Evolutionary conservation across 169 alveolate genomes (phyloP).

Genomic region (Theileria luwenshuni): DNA sequence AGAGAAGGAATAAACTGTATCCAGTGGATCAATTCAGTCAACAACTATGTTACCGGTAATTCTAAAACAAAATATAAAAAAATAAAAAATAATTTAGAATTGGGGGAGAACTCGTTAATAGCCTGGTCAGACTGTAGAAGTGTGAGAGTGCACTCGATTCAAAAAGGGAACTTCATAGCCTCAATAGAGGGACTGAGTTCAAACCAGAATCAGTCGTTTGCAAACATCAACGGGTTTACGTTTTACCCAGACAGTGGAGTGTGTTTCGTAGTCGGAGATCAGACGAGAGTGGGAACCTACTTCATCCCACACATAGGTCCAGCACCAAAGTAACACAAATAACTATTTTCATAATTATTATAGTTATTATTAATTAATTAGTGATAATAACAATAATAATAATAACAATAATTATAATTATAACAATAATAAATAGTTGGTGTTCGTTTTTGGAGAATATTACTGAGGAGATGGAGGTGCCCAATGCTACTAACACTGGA

Average conservation of each 20-base stretch:
- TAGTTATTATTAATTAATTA: too few species aligned
- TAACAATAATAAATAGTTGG: constrained; percentile 77
- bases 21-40: constrained; percentile 67
- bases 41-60: constrained; percentile 47
- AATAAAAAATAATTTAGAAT: neutral
- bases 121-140: constrained; percentile 74
- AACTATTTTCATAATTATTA: neutral
- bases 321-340: constrained; percentile 87
- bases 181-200: constrained; percentile 61
- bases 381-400: neutral
- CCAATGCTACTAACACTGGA: constrained; percentile 69
- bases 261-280: constrained; percentile 91
- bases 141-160: constrained; percentile 62
- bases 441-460: constrained; percentile 93
- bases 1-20: constrained; percentile 67
- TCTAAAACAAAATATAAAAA: neutral
- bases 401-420: neutral
- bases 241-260: constrained; percentile 89
- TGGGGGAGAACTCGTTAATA: constrained; percentile 56
- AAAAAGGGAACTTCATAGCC: constrained; percentile 44
- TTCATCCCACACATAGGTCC: constrained; percentile 92
- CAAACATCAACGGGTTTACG: constrained; percentile 68
- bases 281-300: constrained; percentile 89
- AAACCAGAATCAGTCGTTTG: constrained; percentile 36
- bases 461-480: constrained; percentile 95